Base-by-base conservation (phyloP, 805 yeast genomes). In the Kluyveromyces nonfermentans region DNA sequence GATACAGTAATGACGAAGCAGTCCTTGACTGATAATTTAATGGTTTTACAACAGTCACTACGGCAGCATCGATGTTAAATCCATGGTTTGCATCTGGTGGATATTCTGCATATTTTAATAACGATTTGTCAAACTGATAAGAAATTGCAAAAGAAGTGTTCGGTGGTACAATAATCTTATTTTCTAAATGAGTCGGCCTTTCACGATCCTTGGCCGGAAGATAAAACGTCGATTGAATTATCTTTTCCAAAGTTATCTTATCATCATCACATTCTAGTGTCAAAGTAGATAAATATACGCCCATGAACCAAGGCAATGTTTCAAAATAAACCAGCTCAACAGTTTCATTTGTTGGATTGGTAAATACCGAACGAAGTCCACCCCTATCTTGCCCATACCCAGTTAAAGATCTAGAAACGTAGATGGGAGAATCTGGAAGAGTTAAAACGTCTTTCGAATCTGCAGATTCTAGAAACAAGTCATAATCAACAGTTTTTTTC, bases 31-130 rank as follows among this genome's bases (percentile, higher is more conserved):
- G 71, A 52, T 82, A 81, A 6, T 47, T 35, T 10, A 25, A 53
- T 45, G 68, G 69, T 9, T 63, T 60, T 7, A 80, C 42, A 0
- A 85, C 75, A 2, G 82, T 74, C 10, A 87, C 71, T 9, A 86
- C 82, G 5, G 95, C 95, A 0, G 97, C 95, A 19, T 93, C 93
- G 36, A 93, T 78, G 46, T 89, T 90, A 64, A 93, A 93, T 1
- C 98, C 98, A 55, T 93, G 97, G 60, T 93, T 93, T 2, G 98
- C 97, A 69, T 93, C 98, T 1, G 98, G 98, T n/a, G 98, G 98
- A 57, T 93, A 93, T 60, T 93, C 97, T 3, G 88, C 84, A 48
- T 85, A 80, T 45, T 82, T 73, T 25, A 93, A 70, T 59, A 93
- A 70, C 0, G 95, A 80, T 61, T 89, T 93, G 59, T 93, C 97